Conservation (phyloP, 2,329 filamentous ascomycete species). For the Aspergillus costaricaensis region DNA sequence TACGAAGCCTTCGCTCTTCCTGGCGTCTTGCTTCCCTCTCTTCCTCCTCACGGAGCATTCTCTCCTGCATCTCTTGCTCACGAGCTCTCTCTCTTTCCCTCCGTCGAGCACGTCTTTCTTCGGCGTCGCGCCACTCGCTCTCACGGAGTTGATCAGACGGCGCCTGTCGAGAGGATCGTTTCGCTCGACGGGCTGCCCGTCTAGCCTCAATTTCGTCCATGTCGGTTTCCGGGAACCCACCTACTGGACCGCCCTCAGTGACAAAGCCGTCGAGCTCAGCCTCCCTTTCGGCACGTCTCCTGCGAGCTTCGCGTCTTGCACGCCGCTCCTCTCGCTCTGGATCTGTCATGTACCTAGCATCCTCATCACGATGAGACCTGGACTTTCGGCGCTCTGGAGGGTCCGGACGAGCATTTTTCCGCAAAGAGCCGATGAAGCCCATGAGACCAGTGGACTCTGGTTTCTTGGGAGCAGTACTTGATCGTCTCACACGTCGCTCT, state of each 20-base stretch:
- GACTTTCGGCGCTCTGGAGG: conserved; percentile 40
- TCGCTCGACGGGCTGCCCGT: conserved; percentile 63
- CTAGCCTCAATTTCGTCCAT: conserved; percentile 61
- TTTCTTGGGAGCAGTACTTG: conserved; percentile 65
- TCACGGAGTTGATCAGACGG: conserved; percentile 38
- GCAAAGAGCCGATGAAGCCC: conserved; percentile 61
- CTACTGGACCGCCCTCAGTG: conserved; percentile 46
- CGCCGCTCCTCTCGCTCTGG: conserved; percentile 39
- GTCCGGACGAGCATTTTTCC: conserved; percentile 36
- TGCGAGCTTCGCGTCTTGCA: conserved; percentile 38
- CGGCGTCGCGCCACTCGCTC: conserved; percentile 35
- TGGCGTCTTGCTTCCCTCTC: conserved; percentile 38
- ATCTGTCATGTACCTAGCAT: conserved; percentile 35
- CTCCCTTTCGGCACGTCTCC: conserved; percentile 47
- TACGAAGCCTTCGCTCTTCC: conserved; percentile 36
- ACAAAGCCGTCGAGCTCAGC: conserved; percentile 51
- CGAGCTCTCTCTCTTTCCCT: conserved; percentile 54
- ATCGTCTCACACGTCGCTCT: conserved; percentile 60
- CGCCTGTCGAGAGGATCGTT: conserved; percentile 44
- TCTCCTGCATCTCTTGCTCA: conserved; percentile 40
- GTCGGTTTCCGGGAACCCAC: conserved; percentile 39
- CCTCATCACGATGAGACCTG: conserved; percentile 41
- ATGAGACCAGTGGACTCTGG: conserved; percentile 57
- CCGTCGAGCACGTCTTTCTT: conserved; percentile 50
- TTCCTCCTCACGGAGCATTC: conserved; percentile 39